Conservation (phyloP, 2,329 filamentous ascomycete genomes). For the Penicillium sp. region DNA sequence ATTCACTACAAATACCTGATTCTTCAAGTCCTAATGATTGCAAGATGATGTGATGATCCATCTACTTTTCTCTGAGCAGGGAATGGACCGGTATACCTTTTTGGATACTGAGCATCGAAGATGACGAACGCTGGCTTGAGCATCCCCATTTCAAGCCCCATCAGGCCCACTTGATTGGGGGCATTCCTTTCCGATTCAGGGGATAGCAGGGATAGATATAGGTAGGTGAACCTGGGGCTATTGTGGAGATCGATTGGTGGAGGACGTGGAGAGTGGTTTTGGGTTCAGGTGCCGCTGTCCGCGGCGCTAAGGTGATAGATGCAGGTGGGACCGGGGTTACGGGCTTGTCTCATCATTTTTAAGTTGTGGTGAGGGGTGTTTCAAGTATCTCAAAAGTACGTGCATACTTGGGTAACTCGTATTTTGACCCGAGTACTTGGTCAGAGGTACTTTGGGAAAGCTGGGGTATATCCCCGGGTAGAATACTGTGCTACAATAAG, state of each 20-base stretch:
- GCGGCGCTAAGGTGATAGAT: not conserved
- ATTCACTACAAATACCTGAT: too few species aligned
- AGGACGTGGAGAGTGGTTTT: not conserved
- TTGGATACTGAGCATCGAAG: not conserved
- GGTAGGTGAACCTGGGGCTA: not conserved
- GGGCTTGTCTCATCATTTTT: too few species aligned
- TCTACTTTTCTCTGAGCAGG: too few species aligned
- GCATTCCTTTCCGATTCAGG: not conserved
- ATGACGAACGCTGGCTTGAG: not conserved
- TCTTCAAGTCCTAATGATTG: not conserved
- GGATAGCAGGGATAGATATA: not conserved
- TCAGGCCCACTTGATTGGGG: not conserved
- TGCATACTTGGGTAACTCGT: too few species aligned
- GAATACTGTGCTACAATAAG: not conserved
- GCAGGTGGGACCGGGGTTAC: not conserved
- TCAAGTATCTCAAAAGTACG: not conserved
- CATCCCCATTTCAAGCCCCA: too few species aligned
- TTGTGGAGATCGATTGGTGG: not conserved
- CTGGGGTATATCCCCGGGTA: not conserved
- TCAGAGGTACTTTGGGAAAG: not conserved
- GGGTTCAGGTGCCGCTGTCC: not conserved
- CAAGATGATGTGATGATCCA: not conserved
- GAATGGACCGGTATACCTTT: not conserved
- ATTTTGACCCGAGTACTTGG: not conserved
- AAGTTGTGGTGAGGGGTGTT: not conserved